phyloP scores from a whole-genome alignment of 75 land plant species.

The Pinus albicaulis region DNA sequence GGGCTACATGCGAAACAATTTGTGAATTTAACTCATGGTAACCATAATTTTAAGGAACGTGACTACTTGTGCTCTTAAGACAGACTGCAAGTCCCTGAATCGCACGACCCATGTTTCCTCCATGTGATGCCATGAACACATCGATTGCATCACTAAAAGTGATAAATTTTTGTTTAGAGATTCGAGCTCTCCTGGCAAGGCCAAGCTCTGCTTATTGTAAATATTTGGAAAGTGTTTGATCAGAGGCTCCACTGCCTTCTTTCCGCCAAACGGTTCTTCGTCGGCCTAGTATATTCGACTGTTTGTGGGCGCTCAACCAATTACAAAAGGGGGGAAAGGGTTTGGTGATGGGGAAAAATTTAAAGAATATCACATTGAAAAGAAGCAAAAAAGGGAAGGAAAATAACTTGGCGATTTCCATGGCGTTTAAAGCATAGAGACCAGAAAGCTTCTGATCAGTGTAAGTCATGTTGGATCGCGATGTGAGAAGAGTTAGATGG shows the following conservation, averaged over 20 bases:
- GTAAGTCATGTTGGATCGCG: slow-evolving; percentile 51
- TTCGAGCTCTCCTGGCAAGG: slow-evolving; percentile 60
- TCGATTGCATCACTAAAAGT: slow-evolving; percentile 79
- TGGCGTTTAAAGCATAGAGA: slow-evolving; percentile 72
- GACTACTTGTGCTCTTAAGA: too few relatives aligned
- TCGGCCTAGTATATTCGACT: slow-evolving; percentile 80
- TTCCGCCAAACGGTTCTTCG: slow-evolving; percentile 74
- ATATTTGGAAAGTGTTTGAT: slow-evolving; percentile 56
- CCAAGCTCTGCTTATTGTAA: slow-evolving; percentile 67
- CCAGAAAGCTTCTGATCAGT: slow-evolving; percentile 68
- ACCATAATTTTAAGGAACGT: too few relatives aligned
- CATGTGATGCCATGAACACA: slow-evolving; percentile 89
- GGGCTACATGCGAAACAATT: too few relatives aligned
- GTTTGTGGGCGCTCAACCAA: slow-evolving; percentile 63
- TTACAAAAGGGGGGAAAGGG: too few relatives aligned
- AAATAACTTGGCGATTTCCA: slow-evolving; percentile 67
- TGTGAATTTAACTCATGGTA: too few relatives aligned
- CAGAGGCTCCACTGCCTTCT: slow-evolving; percentile 56
- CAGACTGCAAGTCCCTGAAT: slow-evolving; percentile 57
- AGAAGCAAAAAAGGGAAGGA: not conserved
- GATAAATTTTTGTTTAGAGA: slow-evolving; percentile 59
- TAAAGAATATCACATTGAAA: too few relatives aligned
- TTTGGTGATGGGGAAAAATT: too few relatives aligned
- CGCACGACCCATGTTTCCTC: slow-evolving; percentile 84
- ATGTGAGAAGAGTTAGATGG: slow-evolving; percentile 61